Base-by-base conservation (phyloP, 2,329 filamentous ascomycete genomes). In the Dactylonectria estremocensis region DNA sequence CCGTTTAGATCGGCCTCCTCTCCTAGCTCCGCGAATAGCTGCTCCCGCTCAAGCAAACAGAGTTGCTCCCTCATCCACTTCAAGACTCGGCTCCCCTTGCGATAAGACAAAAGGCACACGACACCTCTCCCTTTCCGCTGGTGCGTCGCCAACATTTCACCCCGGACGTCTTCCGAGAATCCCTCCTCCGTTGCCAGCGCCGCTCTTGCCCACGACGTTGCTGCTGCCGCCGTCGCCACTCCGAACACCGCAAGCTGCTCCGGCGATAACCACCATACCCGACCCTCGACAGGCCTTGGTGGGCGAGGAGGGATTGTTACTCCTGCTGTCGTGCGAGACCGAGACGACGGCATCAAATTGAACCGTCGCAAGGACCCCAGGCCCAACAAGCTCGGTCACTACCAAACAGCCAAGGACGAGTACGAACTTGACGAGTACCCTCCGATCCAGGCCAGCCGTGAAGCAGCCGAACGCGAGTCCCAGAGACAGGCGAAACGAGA, bases 401-500 rank as follows among this genome's bases (percentile, higher is more conserved):
- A 56, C 43, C 46, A 55, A 24, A 59, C 54, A 49, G 60, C 61
- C 35, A 49, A 52, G 48, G 75, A 79, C 48, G 70, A 74, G 37
- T 84, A 82, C 77, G 84, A 86, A 70, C 82, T 88, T 53, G 74
- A 73, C 66, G 81, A 83, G 54, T 85, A 84, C 74, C 69, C 74
- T 43, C 76, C 77, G 48, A 75, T 80, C 56, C 72, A 76, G 58
- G 69, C 72, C 57, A 77, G 77, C 48, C 72, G 76, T 57, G 71
- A 77, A 66, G 70, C 66, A 45, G 69, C 76, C 66, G 78, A 80
- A 35, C 77, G 76, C 60, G 78, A 83, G 65, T 69, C 73, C 43
- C 80, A 79, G 60, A 77, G 74, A 72, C 77, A 71, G 69, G 74
- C 78, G 20, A 91, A 88, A 80, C 83, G 86, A 77, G 82, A 83